A percentile compares a stretch with the other conserved stretches of the same genome.
Evolutionary conservation across 2,329 filamentous ascomycete genomes (phyloP).

Genomic region (Diaporthe sp.): DNA sequence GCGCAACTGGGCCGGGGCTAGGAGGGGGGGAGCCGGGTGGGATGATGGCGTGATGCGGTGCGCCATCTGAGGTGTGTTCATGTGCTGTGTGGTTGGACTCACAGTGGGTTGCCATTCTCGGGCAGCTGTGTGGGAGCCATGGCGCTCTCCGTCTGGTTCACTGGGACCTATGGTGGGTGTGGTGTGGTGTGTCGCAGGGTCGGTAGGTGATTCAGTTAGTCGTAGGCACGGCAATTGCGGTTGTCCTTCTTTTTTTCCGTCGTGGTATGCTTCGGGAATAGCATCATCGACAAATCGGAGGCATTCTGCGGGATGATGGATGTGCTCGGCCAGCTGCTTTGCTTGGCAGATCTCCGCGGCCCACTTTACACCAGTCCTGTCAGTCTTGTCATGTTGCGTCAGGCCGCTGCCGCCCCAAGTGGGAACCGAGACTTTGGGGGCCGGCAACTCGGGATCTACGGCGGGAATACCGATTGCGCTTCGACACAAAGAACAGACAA

Average conservation of each 20-base stretch:
- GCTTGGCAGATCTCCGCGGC: slow-evolving; percentile 20
- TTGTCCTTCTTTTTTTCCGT: neutral
- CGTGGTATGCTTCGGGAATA: slow-evolving; percentile 22
- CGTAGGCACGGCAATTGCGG: neutral
- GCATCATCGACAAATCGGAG: slow-evolving; percentile 22
- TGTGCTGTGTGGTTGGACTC: slow-evolving; percentile 47
- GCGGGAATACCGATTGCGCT: neutral
- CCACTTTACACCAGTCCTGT: neutral
- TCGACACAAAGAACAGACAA: neutral
- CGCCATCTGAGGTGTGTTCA: neutral
- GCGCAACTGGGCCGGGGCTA: too few species aligned
- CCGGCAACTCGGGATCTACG: slow-evolving; percentile 27
- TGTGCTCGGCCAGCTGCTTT: neutral
- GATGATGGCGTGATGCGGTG: neutral
- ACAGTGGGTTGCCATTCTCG: slow-evolving; percentile 52
- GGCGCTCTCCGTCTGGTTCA: neutral
- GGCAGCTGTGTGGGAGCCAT: slow-evolving; percentile 41
- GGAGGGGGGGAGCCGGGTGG: too few species aligned
- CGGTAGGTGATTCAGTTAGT: neutral
- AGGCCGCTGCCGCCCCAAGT: neutral
- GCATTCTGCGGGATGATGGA: neutral
- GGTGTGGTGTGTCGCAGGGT: neutral
- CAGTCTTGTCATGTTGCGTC: slow-evolving; percentile 1
- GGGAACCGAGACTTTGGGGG: neutral
- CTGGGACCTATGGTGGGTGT: neutral